A percentile compares a stretch with the other conserved stretches of the same genome.
These are phyloP conservation scores for Trichoderma arundinaceum DNA, from an alignment of 2,329 filamentous ascomycete genomes.

Conservation along the genomic window DNA sequence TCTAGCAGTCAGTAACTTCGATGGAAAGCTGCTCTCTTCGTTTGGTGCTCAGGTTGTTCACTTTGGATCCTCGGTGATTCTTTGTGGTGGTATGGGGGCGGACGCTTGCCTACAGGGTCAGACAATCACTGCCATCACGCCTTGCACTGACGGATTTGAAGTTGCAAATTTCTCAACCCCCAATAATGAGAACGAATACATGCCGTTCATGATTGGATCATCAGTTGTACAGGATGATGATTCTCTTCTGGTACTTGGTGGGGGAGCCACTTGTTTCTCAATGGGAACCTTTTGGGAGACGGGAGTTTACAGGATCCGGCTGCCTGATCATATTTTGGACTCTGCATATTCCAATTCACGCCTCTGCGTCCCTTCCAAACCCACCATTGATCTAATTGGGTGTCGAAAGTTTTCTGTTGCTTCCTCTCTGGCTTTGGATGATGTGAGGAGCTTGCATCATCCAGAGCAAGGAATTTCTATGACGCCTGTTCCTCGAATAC, in stretches of 20 bases:
- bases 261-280: constrained; percentile 87
- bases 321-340: constrained; percentile 1
- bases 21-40: constrained; percentile 37
- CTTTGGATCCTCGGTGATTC: constrained; percentile 34
- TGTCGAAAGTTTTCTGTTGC: constrained; percentile 36
- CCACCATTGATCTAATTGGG: constrained; percentile 37
- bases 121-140: constrained; percentile 32
- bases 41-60: constrained; percentile 44
- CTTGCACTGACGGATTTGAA: constrained; percentile 8
- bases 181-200: neutral
- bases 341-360: neutral
- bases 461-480: constrained; percentile 33
- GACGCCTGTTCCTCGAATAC: constrained; percentile 56
- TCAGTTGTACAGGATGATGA: constrained; percentile 57
- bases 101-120: constrained; percentile 40
- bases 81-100: constrained; percentile 46
- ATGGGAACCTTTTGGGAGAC: constrained; percentile 87
- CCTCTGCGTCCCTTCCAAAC: neutral
- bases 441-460: constrained; percentile 4
- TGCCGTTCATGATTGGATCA: constrained; percentile 74
- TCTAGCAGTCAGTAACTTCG: neutral
- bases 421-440: constrained; percentile 31
- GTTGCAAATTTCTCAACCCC: neutral
- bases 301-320: constrained; percentile 55
- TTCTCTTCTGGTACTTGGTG: constrained; percentile 70